Conservation (phyloP, 441 rosid genomes). For the Adansonia grandidieri region DNA sequence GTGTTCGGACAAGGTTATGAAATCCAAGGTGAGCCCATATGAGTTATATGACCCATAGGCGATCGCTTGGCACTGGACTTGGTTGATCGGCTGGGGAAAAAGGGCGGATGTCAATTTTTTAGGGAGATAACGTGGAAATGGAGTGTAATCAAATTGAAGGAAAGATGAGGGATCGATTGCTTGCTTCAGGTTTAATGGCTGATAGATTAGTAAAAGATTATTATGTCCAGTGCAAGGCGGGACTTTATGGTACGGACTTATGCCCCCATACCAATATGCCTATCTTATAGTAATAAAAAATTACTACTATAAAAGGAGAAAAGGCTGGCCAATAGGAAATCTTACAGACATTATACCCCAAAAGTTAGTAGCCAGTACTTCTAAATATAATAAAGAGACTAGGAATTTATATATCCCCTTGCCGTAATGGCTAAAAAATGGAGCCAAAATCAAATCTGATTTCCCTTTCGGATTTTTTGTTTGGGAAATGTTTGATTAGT, state of each 20-base stretch:
- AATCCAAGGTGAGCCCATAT: background rate
- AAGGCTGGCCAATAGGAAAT: too few relatives aligned
- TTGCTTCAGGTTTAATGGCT: background rate
- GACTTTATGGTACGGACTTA: background rate
- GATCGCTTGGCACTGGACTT: background rate
- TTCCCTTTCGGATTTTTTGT: too few relatives aligned
- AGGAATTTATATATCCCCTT: too few relatives aligned
- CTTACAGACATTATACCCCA: background rate
- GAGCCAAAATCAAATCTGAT: too few relatives aligned
- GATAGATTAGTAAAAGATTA: background rate
- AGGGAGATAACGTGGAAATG: background rate
- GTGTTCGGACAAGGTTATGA: background rate
- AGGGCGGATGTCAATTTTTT: background rate
- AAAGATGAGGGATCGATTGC: conserved; percentile 12
- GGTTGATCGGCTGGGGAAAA: background rate
- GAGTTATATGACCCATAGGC: background rate
- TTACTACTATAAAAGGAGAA: too few relatives aligned
- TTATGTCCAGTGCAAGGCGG: background rate
- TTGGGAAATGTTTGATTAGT: too few relatives aligned
- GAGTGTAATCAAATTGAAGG: background rate
- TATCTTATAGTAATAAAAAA: background rate
- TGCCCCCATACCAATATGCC: background rate
- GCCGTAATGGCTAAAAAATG: too few relatives aligned
- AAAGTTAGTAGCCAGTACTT: background rate
- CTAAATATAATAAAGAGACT: too few relatives aligned